Conservation (phyloP, 2,329 filamentous ascomycete genomes). For the Paecilomyces sp. region DNA sequence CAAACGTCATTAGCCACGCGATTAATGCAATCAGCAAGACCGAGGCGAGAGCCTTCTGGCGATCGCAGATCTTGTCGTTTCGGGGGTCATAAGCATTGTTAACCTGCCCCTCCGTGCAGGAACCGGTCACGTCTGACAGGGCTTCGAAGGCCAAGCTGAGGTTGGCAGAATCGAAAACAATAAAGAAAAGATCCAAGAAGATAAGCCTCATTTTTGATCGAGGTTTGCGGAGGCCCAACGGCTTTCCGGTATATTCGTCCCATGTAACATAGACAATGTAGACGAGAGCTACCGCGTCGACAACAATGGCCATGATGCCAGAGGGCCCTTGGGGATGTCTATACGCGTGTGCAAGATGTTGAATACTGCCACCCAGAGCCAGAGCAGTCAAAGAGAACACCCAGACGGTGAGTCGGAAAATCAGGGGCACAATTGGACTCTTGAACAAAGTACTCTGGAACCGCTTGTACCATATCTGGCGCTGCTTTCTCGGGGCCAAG, state of each 20-base stretch:
- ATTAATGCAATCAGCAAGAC: conserved; percentile 75
- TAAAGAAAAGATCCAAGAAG: conserved; percentile 88
- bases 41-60: conserved; percentile 65
- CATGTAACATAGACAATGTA: conserved; percentile 92
- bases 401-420: conserved; percentile 76
- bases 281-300: conserved; percentile 80
- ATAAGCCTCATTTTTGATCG: conserved; percentile 84
- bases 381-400: conserved; percentile 76
- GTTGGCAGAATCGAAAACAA: conserved; percentile 94
- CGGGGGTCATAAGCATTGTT: conserved; percentile 25
- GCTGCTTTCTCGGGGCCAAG: conserved; percentile 40
- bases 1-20: conserved; percentile 86
- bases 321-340: conserved; percentile 59
- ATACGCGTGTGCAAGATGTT: conserved; percentile 48
- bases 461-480: conserved; percentile 50
- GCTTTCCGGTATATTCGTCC: conserved; percentile 93
- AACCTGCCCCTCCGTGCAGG: conserved; percentile 45
- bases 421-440: conserved; percentile 76
- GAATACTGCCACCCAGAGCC: conserved; percentile 69
- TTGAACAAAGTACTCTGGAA: conserved; percentile 64
- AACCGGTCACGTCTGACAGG: conserved; percentile 56
- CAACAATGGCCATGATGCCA: conserved; percentile 78
- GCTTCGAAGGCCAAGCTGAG: conserved; percentile 83
- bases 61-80: conserved; percentile 48
- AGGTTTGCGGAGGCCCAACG: conserved; percentile 75